These are phyloP conservation scores for Penicillium corylophilum DNA, from an alignment of 2,329 filamentous ascomycete genomes.

Conservation along the genomic window DNA sequence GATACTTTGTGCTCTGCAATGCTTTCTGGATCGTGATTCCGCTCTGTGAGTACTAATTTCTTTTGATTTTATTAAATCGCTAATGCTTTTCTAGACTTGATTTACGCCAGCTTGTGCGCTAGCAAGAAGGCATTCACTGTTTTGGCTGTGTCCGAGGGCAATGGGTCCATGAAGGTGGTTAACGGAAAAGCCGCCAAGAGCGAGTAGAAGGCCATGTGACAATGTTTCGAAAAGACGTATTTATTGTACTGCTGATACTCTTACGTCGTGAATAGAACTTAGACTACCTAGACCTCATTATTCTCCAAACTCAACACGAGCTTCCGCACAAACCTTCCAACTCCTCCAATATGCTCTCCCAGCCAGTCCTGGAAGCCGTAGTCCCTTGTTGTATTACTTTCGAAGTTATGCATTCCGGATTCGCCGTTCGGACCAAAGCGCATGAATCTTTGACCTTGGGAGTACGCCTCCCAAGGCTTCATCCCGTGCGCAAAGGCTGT, in stretches of 20 bases:
- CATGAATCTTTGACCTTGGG: constrained; percentile 1
- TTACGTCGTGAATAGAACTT: not conserved
- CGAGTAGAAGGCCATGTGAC: not conserved
- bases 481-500: no score
- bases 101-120: not conserved
- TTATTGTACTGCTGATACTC: not conserved
- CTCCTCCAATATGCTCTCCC: not conserved
- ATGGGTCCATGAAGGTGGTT: not conserved
- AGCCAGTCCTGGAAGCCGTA: constrained; percentile 6
- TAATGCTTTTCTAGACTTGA: not conserved
- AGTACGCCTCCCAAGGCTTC: no score
- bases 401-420: not conserved
- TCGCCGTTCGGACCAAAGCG: constrained; percentile 7
- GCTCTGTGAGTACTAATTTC: constrained; percentile 38
- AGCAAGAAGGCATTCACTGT: not conserved
- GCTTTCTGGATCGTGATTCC: constrained; percentile 59
- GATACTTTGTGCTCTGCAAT: constrained; percentile 59
- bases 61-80: not conserved
- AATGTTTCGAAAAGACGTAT: no score
- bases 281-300: not conserved
- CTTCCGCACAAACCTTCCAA: not conserved
- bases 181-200: not conserved
- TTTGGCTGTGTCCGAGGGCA: not conserved
- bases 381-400: constrained; percentile 1
- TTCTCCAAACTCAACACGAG: constrained; percentile 3